These are phyloP conservation scores for Trichopus zeylanicus DNA, from an alignment of 116 monocot genomes.

Conservation along the genomic window DNA sequence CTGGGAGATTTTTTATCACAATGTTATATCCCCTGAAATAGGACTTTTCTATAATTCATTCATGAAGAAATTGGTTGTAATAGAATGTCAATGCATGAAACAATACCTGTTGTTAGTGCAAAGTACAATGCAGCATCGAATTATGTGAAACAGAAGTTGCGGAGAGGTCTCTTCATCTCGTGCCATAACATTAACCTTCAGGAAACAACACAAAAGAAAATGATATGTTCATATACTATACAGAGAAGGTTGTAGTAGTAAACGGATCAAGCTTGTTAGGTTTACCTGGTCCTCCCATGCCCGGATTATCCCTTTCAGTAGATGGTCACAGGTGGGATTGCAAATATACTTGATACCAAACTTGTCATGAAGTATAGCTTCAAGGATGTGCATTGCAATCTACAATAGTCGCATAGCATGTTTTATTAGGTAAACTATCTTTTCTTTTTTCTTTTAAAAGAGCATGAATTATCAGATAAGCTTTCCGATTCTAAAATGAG, in stretches of 20 bases:
- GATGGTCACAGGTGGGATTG: constrained; percentile 1
- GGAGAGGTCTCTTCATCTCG: constrained; percentile 32
- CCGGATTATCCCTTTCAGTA: constrained; percentile 19
- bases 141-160: constrained; percentile 40
- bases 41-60: neutral
- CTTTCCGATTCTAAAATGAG: no score
- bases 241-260: neutral
- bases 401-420: constrained; percentile 4
- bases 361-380: constrained; percentile 30
- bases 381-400: constrained; percentile 60
- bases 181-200: constrained; percentile 19
- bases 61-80: neutral
- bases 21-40: constrained; percentile 27
- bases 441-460: neutral
- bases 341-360: constrained; percentile 33
- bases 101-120: constrained; percentile 30
- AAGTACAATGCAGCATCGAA: constrained; percentile 48
- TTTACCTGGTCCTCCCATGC: constrained; percentile 31
- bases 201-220: no score
- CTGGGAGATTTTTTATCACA: constrained; percentile 20
- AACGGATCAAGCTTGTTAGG: neutral
- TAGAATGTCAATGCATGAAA: neutral
- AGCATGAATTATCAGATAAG: neutral
- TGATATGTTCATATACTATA: neutral
- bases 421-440: neutral